Percentiles rank a stretch among this genome's conserved stretches.
phyloP scores from a whole-genome alignment of 306 rosid species.

The Parietaria judaica region DNA sequence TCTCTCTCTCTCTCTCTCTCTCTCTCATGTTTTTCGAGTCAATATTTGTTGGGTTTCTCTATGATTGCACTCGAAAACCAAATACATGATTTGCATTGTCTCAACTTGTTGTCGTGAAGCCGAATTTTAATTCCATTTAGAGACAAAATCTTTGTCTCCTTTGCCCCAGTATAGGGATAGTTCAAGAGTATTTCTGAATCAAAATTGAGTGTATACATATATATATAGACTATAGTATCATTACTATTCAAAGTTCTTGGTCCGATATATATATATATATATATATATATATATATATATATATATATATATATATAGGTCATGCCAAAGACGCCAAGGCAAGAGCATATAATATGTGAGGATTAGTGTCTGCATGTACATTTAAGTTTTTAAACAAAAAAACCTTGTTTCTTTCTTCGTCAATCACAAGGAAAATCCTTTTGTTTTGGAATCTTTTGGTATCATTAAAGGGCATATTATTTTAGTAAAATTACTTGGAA shows the following conservation, averaged over 20 bases:
- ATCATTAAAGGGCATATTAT: neutral
- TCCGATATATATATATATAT: neutral
- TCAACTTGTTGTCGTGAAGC: constrained; percentile 20
- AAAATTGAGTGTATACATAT: neutral
- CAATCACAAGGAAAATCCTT: constrained; percentile 28
- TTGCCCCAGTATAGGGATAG: constrained; percentile 10
- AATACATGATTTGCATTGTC: constrained; percentile 25
- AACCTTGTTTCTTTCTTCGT: constrained; percentile 17
- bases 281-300: neutral
- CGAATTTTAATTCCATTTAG: constrained; percentile 19
- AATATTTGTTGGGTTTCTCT: constrained; percentile 16
- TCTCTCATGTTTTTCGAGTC: neutral
- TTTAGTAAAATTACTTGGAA: constrained; percentile 3
- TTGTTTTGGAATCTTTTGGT: constrained; percentile 17
- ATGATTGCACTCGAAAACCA: constrained; percentile 24
- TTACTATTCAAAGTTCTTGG: neutral
- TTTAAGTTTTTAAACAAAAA: no score
- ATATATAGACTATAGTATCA: neutral
- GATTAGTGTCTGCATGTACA: neutral
- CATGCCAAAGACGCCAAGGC: constrained; percentile 12
- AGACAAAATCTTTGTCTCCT: constrained; percentile 23
- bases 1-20: neutral
- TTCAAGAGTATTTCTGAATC: neutral
- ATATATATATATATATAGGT: constrained; percentile 2
- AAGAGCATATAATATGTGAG: neutral